Evolutionary conservation across 2,329 filamentous ascomycete species (phyloP).

Genomic region (Fusarium devonianum): DNA sequence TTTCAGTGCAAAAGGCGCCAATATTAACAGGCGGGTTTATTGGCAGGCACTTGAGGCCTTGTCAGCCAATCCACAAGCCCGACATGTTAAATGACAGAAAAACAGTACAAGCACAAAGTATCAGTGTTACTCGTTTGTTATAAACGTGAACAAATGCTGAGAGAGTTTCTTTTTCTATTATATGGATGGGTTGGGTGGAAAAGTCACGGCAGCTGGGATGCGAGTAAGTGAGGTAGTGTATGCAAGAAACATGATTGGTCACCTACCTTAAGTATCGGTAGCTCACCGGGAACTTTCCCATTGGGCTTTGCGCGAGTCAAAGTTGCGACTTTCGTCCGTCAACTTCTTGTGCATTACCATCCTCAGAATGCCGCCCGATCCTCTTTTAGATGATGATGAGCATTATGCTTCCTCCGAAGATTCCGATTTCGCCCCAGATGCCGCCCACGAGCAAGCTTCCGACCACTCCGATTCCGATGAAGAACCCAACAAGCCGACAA

Average conservation of each 20-base stretch:
- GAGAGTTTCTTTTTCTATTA: too few relatives aligned
- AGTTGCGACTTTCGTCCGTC: neutral
- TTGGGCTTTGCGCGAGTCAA: conserved; percentile 7
- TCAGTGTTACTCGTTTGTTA: too few relatives aligned
- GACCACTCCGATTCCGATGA: conserved; percentile 61
- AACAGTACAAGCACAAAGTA: too few relatives aligned
- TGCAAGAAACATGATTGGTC: conserved; percentile 28
- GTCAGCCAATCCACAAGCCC: too few relatives aligned
- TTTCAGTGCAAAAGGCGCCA: too few relatives aligned
- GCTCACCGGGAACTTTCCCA: conserved; percentile 14
- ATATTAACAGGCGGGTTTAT: too few relatives aligned
- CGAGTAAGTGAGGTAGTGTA: neutral
- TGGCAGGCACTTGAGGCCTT: too few relatives aligned
- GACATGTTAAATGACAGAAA: too few relatives aligned
- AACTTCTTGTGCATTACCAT: conserved; percentile 6
- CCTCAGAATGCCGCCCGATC: conserved; percentile 53
- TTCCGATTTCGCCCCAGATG: conserved; percentile 74
- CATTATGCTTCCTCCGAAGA: conserved; percentile 75
- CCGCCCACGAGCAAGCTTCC: conserved; percentile 55
- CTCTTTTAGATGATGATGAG: conserved; percentile 57
- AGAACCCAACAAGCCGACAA: conserved; percentile 40
- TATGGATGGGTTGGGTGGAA: too few relatives aligned
- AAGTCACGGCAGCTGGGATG: too few relatives aligned
- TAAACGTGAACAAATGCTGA: too few relatives aligned
- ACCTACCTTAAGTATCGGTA: conserved; percentile 12